These are phyloP conservation scores for Vitis hybrid DNA, from an alignment of 177 flowering plant genomes.

Conservation along the genomic window DNA sequence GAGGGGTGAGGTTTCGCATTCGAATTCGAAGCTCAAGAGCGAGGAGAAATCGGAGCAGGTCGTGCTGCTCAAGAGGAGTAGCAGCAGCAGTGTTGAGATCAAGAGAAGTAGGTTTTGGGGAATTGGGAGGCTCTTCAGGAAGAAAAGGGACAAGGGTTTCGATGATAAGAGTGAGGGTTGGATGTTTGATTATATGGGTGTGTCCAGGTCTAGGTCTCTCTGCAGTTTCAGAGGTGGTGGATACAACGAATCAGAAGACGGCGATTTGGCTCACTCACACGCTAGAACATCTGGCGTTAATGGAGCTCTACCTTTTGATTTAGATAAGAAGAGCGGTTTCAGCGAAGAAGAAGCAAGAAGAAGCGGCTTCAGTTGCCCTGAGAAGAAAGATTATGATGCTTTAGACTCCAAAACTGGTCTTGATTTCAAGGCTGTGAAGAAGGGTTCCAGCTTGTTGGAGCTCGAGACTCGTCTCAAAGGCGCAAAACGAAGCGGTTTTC, in stretches of 20 bases:
- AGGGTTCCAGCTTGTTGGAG: neutral
- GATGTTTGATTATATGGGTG: conserved; percentile 40
- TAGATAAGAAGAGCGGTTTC: conserved; percentile 21
- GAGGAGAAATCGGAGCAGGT: conserved; percentile 29
- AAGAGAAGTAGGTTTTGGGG: conserved; percentile 59
- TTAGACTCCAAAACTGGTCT: conserved; percentile 2
- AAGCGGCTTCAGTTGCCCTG: conserved; percentile 29
- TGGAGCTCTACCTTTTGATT: conserved; percentile 29
- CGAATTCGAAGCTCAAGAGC: conserved; percentile 13
- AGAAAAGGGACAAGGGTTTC: conserved; percentile 36
- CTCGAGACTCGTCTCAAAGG: conserved; percentile 12
- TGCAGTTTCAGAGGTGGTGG: conserved; percentile 54
- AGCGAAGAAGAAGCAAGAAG: conserved; percentile 26
- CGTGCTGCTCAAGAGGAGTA: conserved; percentile 56
- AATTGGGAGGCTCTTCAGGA: conserved; percentile 57
- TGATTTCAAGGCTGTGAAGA: conserved; percentile 11
- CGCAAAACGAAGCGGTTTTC: conserved; percentile 27
- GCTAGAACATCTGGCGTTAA: conserved; percentile 48
- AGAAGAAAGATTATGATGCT: conserved; percentile 5
- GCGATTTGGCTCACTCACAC: conserved; percentile 30
- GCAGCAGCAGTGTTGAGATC: conserved; percentile 52
- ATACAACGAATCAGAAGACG: conserved; percentile 39
- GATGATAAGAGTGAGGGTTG: conserved; percentile 49
- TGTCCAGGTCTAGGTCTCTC: conserved; percentile 64
- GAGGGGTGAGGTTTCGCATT: conserved; percentile 9